Evolutionary conservation across 225 moss, liverwort and hornwort species (phyloP).

Genomic region (Polytrichum commune): DNA sequence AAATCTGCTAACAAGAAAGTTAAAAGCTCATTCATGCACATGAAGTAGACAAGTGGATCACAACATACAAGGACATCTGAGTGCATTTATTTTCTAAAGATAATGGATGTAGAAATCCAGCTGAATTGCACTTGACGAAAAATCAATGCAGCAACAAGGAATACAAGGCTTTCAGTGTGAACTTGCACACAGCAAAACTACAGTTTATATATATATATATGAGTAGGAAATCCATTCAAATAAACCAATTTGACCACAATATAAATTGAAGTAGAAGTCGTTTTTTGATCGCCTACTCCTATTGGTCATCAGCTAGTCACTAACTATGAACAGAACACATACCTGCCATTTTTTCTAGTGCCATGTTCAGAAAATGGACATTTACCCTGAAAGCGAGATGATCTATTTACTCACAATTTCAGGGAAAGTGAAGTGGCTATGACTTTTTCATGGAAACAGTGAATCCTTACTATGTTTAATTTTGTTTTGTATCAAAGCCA

Average conservation of each 20-base stretch:
- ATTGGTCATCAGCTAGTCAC: not conserved
- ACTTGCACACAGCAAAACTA: too few relatives aligned
- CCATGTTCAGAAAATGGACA: not conserved
- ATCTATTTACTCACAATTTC: not conserved
- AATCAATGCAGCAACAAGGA: too few relatives aligned
- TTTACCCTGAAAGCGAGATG: not conserved
- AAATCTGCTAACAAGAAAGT: too few relatives aligned
- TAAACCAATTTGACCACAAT: constrained; percentile 2
- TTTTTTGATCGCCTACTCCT: not conserved
- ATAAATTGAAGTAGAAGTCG: not conserved
- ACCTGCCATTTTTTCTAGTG: not conserved
- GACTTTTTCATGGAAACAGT: not conserved
- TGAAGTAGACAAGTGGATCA: too few relatives aligned
- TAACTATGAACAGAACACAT: not conserved
- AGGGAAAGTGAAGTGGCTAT: not conserved
- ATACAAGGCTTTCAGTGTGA: too few relatives aligned
- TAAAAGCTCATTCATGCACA: too few relatives aligned
- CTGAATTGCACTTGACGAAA: too few relatives aligned
- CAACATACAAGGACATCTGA: too few relatives aligned
- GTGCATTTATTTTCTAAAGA: too few relatives aligned
- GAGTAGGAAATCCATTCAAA: not conserved
- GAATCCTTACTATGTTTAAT: constrained; percentile 30
- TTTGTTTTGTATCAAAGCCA: constrained; percentile 30
- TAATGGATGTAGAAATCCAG: too few relatives aligned
- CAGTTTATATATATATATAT: not conserved